Percentiles rank a stretch among this genome's conserved stretches.
Conservation (phyloP, 106 monocot species). For the Dioscorea dumetorum region DNA sequence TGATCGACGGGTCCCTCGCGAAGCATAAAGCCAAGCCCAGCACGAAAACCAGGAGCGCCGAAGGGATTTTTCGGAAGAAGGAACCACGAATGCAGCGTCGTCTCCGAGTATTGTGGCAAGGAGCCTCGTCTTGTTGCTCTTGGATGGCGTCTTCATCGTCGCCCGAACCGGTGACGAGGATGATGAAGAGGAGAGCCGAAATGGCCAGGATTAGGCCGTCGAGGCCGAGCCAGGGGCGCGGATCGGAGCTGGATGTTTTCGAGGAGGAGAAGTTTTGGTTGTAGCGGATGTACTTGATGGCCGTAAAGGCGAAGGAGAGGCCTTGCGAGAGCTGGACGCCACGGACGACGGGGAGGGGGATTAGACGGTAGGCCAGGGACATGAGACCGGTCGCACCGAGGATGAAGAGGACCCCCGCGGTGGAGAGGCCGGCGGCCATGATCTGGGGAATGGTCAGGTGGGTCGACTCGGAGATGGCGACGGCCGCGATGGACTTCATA, state of each 20-base stretch:
- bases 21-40: constrained; percentile 58
- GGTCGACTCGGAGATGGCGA: constrained; percentile 67
- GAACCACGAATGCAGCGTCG: not conserved
- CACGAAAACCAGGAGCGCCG: constrained; percentile 67
- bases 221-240: constrained; percentile 68
- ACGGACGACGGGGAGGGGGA: constrained; percentile 94
- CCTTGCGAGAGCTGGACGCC: constrained; percentile 96
- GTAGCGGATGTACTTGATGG: constrained; percentile 60
- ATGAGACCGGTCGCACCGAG: constrained; percentile 87
- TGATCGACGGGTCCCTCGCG: constrained; percentile 38
- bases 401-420: constrained; percentile 57
- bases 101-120: not conserved
- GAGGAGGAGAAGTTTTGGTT: constrained; percentile 57
- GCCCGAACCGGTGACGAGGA: constrained; percentile 58
- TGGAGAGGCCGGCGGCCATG: constrained; percentile 93
- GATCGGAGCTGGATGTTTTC: constrained; percentile 14
- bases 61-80: constrained; percentile 27
- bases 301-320: constrained; percentile 63
- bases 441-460: constrained; percentile 74
- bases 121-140: not conserved
- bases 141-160: constrained; percentile 12
- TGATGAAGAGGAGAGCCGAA: constrained; percentile 56
- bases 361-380: constrained; percentile 67
- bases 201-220: constrained; percentile 91
- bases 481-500: constrained; percentile 98